phyloP scores from a whole-genome alignment of 495 filamentous ascomycete species.

The Aspergillus haitiensis region DNA sequence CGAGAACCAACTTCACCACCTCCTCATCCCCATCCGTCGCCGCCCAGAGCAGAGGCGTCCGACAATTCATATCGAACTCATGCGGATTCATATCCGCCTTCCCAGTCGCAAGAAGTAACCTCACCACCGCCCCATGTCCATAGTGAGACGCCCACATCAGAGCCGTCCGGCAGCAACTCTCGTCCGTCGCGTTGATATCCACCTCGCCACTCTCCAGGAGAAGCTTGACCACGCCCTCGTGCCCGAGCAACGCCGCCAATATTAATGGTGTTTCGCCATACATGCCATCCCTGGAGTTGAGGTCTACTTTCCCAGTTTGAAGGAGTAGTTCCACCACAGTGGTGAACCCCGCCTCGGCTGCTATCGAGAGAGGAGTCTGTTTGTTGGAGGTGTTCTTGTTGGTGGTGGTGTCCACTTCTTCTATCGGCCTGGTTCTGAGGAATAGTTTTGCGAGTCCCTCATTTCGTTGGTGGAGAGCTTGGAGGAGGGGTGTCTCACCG shows the following conservation, averaged over 20 bases:
- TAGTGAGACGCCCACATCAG: not conserved
- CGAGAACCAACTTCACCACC: not conserved
- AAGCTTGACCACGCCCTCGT: not conserved
- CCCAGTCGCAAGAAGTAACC: not conserved
- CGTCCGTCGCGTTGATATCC: not conserved
- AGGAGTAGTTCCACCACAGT: not conserved
- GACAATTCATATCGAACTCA: not conserved
- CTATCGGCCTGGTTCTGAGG: not conserved
- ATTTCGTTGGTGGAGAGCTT: not conserved
- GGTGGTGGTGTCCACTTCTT: not conserved
- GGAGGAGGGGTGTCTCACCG: not conserved
- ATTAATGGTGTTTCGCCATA: not conserved
- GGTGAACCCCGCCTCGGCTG: not conserved
- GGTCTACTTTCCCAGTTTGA: not conserved
- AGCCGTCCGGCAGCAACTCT: not conserved
- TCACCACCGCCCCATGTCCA: not conserved
- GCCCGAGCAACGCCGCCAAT: not conserved
- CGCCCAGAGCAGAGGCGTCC: not conserved
- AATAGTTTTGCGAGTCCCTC: not conserved
- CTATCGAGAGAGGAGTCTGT: not conserved
- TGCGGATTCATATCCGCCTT: not conserved
- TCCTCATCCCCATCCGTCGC: conserved; percentile 1
- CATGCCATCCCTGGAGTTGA: not conserved
- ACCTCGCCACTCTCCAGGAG: not conserved
- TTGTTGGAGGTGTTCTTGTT: not conserved